Percentiles rank a stretch among this genome's conserved stretches.
Conservation (phyloP, 1,284 basidiomycete genomes). For the Ganoderma sp. region DNA sequence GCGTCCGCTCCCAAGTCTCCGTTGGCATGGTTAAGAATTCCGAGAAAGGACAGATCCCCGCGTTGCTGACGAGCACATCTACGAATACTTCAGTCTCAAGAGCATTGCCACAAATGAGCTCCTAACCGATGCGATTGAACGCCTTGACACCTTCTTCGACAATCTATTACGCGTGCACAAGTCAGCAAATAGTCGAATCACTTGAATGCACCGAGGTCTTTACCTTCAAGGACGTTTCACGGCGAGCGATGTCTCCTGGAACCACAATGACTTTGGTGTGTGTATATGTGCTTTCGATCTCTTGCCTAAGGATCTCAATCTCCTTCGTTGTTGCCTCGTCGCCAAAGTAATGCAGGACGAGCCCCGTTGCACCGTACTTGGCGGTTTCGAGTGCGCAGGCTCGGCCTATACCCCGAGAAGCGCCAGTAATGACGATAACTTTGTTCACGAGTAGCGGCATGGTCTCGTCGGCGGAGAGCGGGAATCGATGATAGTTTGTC, state of each 20-base stretch:
- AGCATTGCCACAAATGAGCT: slow-evolving; percentile 5
- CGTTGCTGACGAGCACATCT: slow-evolving; percentile 72
- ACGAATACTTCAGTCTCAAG: background rate
- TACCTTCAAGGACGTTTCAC: slow-evolving; percentile 66
- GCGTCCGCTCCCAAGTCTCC: slow-evolving; percentile 70
- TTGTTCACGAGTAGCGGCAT: slow-evolving; percentile 59
- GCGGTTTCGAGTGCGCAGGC: slow-evolving; percentile 71
- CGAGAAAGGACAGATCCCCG: slow-evolving; percentile 83
- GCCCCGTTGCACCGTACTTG: slow-evolving; percentile 68
- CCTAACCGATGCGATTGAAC: slow-evolving; percentile 71
- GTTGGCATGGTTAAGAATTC: slow-evolving; percentile 80
- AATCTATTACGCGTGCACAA: slow-evolving; percentile 49
- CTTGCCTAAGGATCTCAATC: slow-evolving; percentile 50
- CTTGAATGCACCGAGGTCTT: background rate
- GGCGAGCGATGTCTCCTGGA: slow-evolving; percentile 70
- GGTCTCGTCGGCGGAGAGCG: slow-evolving; percentile 16
- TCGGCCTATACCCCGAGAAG: slow-evolving; percentile 81
- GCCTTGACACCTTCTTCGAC: slow-evolving; percentile 60
- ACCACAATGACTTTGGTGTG: slow-evolving; percentile 50
- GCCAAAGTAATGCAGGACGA: slow-evolving; percentile 77
- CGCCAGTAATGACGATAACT: slow-evolving; percentile 76
- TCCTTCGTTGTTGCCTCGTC: slow-evolving; percentile 62
- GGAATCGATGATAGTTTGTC: slow-evolving; percentile 1
- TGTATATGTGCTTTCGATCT: slow-evolving; percentile 49
- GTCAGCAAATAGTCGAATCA: background rate